Percentiles rank a stretch among this genome's conserved stretches.
Conservation (phyloP, 306 rosid genomes). For the Vigna trinervia region DNA sequence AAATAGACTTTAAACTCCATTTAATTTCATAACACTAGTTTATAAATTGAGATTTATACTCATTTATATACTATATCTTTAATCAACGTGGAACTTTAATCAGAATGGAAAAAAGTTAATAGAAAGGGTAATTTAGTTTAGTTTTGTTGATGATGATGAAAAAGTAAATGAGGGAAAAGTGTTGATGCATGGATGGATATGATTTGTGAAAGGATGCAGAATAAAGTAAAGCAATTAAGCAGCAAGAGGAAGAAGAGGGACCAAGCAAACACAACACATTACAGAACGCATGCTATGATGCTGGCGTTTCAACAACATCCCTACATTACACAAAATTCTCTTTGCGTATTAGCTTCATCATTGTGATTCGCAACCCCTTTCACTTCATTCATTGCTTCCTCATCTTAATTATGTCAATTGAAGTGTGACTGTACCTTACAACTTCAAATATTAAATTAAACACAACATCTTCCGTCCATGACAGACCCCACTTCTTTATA, state of each 20-base stretch:
- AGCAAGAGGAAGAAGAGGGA: conserved; percentile 12
- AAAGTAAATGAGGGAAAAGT: conserved; percentile 19
- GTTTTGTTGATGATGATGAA: neutral
- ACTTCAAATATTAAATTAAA: neutral
- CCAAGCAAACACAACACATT: conserved; percentile 29
- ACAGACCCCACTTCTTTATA: conserved; percentile 49
- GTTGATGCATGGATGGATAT: neutral
- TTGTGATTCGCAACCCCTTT: conserved; percentile 36
- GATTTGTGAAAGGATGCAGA: conserved; percentile 29
- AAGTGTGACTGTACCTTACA: conserved; percentile 47
- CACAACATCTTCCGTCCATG: conserved; percentile 52
- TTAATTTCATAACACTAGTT: too few relatives aligned
- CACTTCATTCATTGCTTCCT: neutral
- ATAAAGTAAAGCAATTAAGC: conserved; percentile 21
- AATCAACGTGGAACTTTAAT: too few relatives aligned
- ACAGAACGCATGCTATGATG: conserved; percentile 32
- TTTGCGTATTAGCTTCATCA: conserved; percentile 38
- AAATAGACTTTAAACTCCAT: too few relatives aligned
- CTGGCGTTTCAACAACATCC: conserved; percentile 28
- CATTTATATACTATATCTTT: too few relatives aligned
- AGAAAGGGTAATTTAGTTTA: too few relatives aligned
- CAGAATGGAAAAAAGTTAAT: too few relatives aligned
- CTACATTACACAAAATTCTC: conserved; percentile 15
- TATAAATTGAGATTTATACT: too few relatives aligned
- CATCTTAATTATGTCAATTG: conserved; percentile 42